phyloP scores from a whole-genome alignment of 768 basidiomycete genomes.

The Tephrocybe rancida region DNA sequence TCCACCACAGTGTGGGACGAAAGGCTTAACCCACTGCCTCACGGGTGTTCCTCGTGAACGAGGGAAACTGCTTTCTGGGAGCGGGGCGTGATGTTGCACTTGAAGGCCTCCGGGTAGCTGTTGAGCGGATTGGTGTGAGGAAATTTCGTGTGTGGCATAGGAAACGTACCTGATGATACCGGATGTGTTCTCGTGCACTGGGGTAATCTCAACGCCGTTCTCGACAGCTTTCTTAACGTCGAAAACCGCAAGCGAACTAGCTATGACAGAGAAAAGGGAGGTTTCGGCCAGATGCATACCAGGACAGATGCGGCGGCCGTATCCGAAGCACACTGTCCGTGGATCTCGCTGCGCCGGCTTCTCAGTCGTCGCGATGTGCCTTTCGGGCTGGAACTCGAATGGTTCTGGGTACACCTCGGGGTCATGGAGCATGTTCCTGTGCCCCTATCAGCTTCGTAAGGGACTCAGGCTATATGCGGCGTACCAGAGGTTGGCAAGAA shows the following conservation, averaged over 20 bases:
- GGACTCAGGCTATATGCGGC: neutral
- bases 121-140: neutral
- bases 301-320: slow-evolving; percentile 47
- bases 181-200: slow-evolving; percentile 44
- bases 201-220: slow-evolving; percentile 46
- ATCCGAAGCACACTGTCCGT: slow-evolving; percentile 45
- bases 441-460: neutral
- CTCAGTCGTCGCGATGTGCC: slow-evolving; percentile 35
- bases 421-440: slow-evolving; percentile 58
- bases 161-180: slow-evolving; percentile 47
- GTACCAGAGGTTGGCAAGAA: slow-evolving; percentile 52
- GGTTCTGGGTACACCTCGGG: slow-evolving; percentile 50
- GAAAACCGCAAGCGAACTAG: slow-evolving; percentile 49
- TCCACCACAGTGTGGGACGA: too few species aligned
- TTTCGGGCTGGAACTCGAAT: slow-evolving; percentile 48
- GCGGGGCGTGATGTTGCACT: slow-evolving; percentile 35
- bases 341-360: slow-evolving; percentile 41
- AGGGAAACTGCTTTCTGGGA: slow-evolving; percentile 30
- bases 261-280: slow-evolving; percentile 46
- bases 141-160: neutral
- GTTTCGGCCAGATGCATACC: slow-evolving; percentile 56
- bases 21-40: neutral
- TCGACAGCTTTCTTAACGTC: slow-evolving; percentile 46
- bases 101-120: slow-evolving; percentile 36
- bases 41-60: slow-evolving; percentile 22